A percentile compares a stretch with the other conserved stretches of the same genome.
Evolutionary conservation across 1,139 yeast species (phyloP).

Genomic region (Candida smagusa): DNA sequence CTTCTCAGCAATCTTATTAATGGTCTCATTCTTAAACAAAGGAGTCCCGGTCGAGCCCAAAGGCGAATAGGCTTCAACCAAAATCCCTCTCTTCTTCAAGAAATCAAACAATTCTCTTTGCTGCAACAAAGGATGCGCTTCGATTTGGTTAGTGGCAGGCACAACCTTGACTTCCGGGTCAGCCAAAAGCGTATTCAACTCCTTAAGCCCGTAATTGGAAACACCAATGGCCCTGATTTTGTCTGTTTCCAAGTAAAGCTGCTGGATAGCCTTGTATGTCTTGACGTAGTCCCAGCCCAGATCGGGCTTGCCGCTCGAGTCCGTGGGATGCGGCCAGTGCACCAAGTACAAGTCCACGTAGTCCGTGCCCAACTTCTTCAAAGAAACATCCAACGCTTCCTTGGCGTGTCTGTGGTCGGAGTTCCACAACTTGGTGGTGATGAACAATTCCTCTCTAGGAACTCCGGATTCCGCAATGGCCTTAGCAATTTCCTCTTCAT

Average conservation of each 20-base stretch:
- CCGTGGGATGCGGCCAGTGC: conserved; percentile 80
- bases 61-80: conserved; percentile 21
- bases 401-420: conserved; percentile 60
- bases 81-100: conserved; percentile 14
- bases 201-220: conserved; percentile 16
- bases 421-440: conserved; percentile 82
- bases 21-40: conserved; percentile 13
- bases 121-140: conserved; percentile 22
- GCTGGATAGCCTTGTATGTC: conserved; percentile 70
- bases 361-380: conserved; percentile 66
- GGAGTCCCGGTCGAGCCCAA: conserved; percentile 21
- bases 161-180: conserved; percentile 14
- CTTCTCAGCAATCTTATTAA: conserved; percentile 15
- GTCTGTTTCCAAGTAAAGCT: conserved; percentile 50
- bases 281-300: conserved; percentile 54
- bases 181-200: conserved; percentile 14
- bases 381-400: conserved; percentile 57
- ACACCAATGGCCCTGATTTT: conserved; percentile 20
- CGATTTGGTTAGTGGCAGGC: conserved; percentile 21
- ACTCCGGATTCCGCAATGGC: conserved; percentile 64
- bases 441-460: conserved; percentile 66
- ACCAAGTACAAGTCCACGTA: conserved; percentile 80
- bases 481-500: conserved; percentile 66
- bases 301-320: conserved; percentile 25
- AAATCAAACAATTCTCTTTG: conserved; percentile 16